Evolutionary conservation across 768 basidiomycete genomes (phyloP).

Genomic region (Pulveroboletus frians): DNA sequence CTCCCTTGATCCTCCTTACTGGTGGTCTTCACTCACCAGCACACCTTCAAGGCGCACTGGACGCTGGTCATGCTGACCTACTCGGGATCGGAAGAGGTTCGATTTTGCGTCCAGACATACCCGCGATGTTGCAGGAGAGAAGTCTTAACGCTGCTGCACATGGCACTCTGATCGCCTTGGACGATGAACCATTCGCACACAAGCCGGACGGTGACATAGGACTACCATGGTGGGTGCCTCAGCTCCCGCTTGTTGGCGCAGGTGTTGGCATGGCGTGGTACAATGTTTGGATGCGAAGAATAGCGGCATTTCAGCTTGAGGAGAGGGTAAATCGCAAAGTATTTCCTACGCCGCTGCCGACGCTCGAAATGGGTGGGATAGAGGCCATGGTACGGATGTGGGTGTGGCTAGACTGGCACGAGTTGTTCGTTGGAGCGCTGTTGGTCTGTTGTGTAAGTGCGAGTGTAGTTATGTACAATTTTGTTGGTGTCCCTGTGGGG

Average conservation of each 20-base stretch:
- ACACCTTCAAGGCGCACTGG: constrained; percentile 50
- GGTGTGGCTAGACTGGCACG: constrained; percentile 34
- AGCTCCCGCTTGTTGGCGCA: constrained; percentile 61
- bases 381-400: constrained; percentile 43
- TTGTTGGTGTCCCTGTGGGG: neutral
- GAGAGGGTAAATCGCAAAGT: neutral
- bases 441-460: constrained; percentile 1
- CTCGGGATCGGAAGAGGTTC: constrained; percentile 73
- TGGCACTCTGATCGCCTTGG: constrained; percentile 15
- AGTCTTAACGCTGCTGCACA: neutral
- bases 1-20: constrained; percentile 71
- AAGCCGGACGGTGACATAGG: constrained; percentile 33
- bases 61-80: constrained; percentile 57
- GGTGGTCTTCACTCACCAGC: constrained; percentile 67
- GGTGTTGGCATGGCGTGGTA: constrained; percentile 66
- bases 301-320: constrained; percentile 32
- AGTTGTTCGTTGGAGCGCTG: neutral
- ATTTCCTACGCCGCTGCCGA: constrained; percentile 4
- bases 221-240: constrained; percentile 31
- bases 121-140: constrained; percentile 33
- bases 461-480: neutral
- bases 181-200: constrained; percentile 32
- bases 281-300: constrained; percentile 47
- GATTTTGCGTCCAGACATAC: constrained; percentile 57
- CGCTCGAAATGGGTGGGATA: constrained; percentile 33